These are phyloP conservation scores for Epichloe sp. DNA, from an alignment of 2,329 filamentous ascomycete species.

Conservation along the genomic window DNA sequence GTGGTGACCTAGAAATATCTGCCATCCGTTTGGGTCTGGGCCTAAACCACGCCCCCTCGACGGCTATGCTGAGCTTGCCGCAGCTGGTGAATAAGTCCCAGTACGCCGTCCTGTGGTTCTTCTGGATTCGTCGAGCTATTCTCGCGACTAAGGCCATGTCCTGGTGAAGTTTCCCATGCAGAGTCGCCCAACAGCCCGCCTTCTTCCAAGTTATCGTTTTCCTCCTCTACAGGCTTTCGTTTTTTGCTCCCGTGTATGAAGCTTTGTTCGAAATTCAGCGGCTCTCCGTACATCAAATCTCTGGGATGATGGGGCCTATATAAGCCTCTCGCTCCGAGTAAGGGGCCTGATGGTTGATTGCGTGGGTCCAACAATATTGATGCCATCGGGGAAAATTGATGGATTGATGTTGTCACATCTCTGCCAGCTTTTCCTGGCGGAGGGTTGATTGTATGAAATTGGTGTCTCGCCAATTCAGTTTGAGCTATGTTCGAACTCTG, in stretches of 20 bases:
- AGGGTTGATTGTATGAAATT: slow-evolving; percentile 11
- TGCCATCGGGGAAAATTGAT: slow-evolving; percentile 52
- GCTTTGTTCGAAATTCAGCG: slow-evolving; percentile 42
- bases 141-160: slow-evolving; percentile 36
- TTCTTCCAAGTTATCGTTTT: slow-evolving; percentile 37
- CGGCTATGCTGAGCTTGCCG: slow-evolving; percentile 42
- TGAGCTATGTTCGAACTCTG: slow-evolving; percentile 32
- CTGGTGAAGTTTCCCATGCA: slow-evolving; percentile 44
- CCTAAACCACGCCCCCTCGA: slow-evolving; percentile 25
- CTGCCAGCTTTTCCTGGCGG: neutral
- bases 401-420: slow-evolving; percentile 24
- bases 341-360: slow-evolving; percentile 50
- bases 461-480: slow-evolving; percentile 31
- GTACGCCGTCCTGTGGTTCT: slow-evolving; percentile 39
- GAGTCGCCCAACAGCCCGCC: slow-evolving; percentile 42
- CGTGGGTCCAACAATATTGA: slow-evolving; percentile 65
- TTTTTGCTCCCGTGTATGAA: slow-evolving; percentile 32
- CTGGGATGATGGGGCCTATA: slow-evolving; percentile 32
- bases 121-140: slow-evolving; percentile 33
- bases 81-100: slow-evolving; percentile 45
- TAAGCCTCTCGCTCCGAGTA: slow-evolving; percentile 30
- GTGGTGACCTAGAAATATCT: neutral
- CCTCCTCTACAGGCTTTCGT: slow-evolving; percentile 33
- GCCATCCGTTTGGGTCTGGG: neutral
- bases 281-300: slow-evolving; percentile 32